Percentiles rank a stretch among this genome's conserved stretches.
phyloP scores from a whole-genome alignment of 2,329 filamentous ascomycete species.

The Escovopsis weberi region DNA sequence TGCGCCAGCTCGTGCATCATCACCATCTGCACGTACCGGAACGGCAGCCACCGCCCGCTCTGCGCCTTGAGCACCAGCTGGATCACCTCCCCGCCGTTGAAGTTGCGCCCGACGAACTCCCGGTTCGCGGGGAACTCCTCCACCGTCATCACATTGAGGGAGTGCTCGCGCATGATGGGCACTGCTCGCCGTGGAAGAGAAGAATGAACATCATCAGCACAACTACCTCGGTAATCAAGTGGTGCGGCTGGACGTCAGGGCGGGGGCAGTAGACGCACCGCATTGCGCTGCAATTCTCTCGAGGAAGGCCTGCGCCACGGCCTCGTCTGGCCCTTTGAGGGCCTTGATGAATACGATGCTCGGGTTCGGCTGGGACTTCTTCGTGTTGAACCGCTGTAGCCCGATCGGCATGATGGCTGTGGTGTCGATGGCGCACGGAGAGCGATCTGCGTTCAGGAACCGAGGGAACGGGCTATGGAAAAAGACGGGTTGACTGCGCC shows the following conservation, averaged over 20 bases:
- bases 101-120: slow-evolving; percentile 79
- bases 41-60: slow-evolving; percentile 60
- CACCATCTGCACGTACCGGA: slow-evolving; percentile 78
- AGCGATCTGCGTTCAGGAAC: neutral
- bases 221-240: neutral
- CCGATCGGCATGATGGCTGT: slow-evolving; percentile 51
- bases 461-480: neutral
- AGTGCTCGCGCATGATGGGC: slow-evolving; percentile 55
- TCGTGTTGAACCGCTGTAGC: slow-evolving; percentile 66
- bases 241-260: no score
- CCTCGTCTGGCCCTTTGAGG: slow-evolving; percentile 47
- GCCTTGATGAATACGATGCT: slow-evolving; percentile 79
- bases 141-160: slow-evolving; percentile 51
- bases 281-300: slow-evolving; percentile 72
- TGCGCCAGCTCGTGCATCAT: slow-evolving; percentile 91
- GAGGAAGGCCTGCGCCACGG: slow-evolving; percentile 53
- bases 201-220: slow-evolving; percentile 1
- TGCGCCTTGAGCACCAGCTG: slow-evolving; percentile 67
- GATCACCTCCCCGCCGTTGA: slow-evolving; percentile 78
- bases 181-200: slow-evolving; percentile 20
- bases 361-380: slow-evolving; percentile 57
- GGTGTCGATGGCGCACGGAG: neutral
- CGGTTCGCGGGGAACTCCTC: slow-evolving; percentile 71
- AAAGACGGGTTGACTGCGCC: neutral
- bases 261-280: slow-evolving; percentile 24